phyloP scores from a whole-genome alignment of 2,329 filamentous ascomycete genomes.

The Fusarium circinatum region DNA sequence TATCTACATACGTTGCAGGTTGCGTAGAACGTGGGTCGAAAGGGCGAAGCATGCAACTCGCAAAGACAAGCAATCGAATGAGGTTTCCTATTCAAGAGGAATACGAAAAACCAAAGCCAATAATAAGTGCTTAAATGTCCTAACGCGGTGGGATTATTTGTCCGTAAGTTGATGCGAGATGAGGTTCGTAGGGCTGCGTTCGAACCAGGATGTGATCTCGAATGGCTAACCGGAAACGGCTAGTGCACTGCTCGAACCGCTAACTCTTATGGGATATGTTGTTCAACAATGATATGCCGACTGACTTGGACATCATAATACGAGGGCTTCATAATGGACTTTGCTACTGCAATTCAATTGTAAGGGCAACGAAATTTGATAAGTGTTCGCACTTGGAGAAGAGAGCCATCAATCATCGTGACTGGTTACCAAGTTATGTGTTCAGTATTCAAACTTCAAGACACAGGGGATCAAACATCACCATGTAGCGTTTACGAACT shows the following conservation, averaged over 20 bases:
- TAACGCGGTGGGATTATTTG: conserved; percentile 10
- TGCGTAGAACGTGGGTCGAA: neutral
- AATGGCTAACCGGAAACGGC: neutral
- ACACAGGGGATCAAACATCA: neutral
- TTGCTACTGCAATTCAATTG: neutral
- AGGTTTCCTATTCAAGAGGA: conserved; percentile 26
- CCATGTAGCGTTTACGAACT: neutral
- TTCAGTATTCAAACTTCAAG: neutral
- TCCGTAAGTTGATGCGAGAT: conserved; percentile 13
- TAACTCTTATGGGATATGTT: neutral
- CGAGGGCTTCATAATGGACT: neutral
- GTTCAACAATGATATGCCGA: neutral
- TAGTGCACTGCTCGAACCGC: conserved; percentile 21
- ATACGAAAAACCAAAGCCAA: conserved; percentile 2
- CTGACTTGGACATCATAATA: neutral
- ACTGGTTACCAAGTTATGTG: neutral
- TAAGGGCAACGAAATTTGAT: neutral
- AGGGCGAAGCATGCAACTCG: neutral
- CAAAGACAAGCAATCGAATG: conserved; percentile 30
- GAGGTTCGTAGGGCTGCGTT: conserved; percentile 32
- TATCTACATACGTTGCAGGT: neutral
- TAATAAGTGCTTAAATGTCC: neutral
- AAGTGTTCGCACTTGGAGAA: neutral
- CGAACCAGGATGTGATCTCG: conserved; percentile 22
- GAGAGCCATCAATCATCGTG: neutral